Evolutionary conservation across 2,329 filamentous ascomycete species (phyloP).

Genomic region (Aspergillus tubingensis): DNA sequence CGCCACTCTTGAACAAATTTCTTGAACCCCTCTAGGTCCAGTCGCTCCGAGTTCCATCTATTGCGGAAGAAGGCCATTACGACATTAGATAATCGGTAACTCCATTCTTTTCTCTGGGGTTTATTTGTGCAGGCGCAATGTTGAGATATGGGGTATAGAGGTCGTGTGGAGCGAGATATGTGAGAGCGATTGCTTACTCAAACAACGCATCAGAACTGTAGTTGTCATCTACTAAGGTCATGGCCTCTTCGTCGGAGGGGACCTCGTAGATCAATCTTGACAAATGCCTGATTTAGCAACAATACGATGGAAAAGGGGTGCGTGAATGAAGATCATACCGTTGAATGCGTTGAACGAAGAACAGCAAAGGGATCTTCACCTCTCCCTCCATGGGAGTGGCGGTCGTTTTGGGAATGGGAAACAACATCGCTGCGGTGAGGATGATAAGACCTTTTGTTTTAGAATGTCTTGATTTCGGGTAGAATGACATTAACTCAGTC

Average conservation of each 20-base stretch:
- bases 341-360: conserved; percentile 1
- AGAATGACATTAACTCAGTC: no score
- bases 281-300: background rate
- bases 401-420: background rate
- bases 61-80: background rate
- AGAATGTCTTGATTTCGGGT: no score
- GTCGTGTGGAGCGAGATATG: background rate
- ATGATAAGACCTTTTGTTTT: background rate
- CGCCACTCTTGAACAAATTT: background rate
- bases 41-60: background rate
- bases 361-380: background rate
- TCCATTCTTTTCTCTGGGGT: no score
- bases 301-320: background rate
- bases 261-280: background rate
- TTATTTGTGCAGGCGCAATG: background rate
- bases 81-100: background rate
- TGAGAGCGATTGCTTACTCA: background rate
- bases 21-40: background rate
- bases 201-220: background rate
- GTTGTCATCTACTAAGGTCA: background rate
- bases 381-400: background rate
- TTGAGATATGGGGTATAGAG: background rate
- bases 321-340: background rate
- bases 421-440: background rate
- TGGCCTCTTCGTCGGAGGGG: background rate